Evolutionary conservation across 202 grass and related monocot genomes (phyloP).

Genomic region (Hordeum pubiflorum): DNA sequence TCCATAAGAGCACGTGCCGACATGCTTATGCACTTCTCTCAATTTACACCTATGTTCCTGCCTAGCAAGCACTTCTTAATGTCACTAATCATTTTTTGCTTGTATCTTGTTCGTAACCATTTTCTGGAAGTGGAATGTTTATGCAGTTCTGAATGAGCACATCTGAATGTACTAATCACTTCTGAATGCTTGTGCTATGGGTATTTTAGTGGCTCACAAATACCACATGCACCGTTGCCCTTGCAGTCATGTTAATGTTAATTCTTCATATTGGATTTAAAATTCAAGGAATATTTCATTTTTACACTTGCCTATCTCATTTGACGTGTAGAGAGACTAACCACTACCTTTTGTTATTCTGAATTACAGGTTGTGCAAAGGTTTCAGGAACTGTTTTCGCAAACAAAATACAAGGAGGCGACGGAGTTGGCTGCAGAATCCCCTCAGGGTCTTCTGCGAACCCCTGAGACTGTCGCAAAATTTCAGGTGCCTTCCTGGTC

Average conservation of each 20-base stretch:
- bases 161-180: not conserved
- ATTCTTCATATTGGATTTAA: not conserved
- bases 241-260: not conserved
- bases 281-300: not conserved
- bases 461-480: slow-evolving; percentile 87
- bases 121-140: not conserved
- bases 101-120: not conserved
- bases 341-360: slow-evolving; percentile 24
- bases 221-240: not conserved
- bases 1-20: not conserved
- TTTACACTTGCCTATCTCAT: not conserved
- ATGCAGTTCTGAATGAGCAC: not conserved
- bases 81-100: not conserved
- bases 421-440: slow-evolving; percentile 89
- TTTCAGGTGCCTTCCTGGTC: slow-evolving; percentile 59
- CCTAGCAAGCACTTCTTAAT: not conserved
- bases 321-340: not conserved
- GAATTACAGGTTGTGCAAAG: slow-evolving; percentile 81
- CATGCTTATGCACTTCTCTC: not conserved
- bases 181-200: not conserved
- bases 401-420: slow-evolving; percentile 97
- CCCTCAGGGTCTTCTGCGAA: slow-evolving; percentile 80
- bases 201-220: not conserved
- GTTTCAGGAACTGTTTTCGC: slow-evolving; percentile 84
- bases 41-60: not conserved